Evolutionary conservation across 805 yeast genomes (phyloP).

Genomic region (Teunomyces funiuensis): DNA sequence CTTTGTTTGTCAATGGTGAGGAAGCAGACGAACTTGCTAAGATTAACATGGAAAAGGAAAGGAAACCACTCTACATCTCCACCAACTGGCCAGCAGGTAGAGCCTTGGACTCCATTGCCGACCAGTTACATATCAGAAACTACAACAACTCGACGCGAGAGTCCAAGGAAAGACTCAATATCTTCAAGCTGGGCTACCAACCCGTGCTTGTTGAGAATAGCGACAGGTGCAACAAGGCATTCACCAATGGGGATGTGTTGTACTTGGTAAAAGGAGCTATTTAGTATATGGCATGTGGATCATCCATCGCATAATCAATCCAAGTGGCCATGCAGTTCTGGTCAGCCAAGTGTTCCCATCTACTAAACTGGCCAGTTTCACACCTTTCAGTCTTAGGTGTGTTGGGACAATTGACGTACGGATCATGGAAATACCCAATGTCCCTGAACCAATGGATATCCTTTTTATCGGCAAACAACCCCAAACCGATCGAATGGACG

Average conservation of each 20-base stretch:
- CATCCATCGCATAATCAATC: slow-evolving; percentile 46
- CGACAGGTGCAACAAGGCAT: slow-evolving; percentile 38
- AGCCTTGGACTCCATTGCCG: slow-evolving; percentile 54
- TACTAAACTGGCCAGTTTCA: slow-evolving; percentile 52
- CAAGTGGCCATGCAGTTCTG: slow-evolving; percentile 79
- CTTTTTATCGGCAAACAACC: slow-evolving; percentile 65
- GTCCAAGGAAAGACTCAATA: slow-evolving; percentile 41
- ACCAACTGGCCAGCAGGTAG: slow-evolving; percentile 62
- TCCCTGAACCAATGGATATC: slow-evolving; percentile 86
- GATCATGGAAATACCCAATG: slow-evolving; percentile 74
- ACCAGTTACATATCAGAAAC: slow-evolving; percentile 46
- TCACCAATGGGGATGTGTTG: slow-evolving; percentile 50
- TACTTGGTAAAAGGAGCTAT: slow-evolving; percentile 48
- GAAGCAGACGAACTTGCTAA: slow-evolving; percentile 23
- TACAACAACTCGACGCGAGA: slow-evolving; percentile 47
- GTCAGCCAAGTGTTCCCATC: slow-evolving; percentile 49
- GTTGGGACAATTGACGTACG: slow-evolving; percentile 75
- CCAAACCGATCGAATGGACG: slow-evolving; percentile 75
- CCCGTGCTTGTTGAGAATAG: slow-evolving; percentile 30
- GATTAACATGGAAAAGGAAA: slow-evolving; percentile 26
- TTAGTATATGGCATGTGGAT: slow-evolving; percentile 9
- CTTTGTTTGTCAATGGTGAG: slow-evolving; percentile 37
- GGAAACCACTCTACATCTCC: slow-evolving; percentile 46
- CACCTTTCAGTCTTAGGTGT: slow-evolving; percentile 48
- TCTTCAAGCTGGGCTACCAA: slow-evolving; percentile 41